Percentiles rank a stretch among this genome's conserved stretches.
phyloP scores from a whole-genome alignment of 1,284 basidiomycete genomes.

The Moesziomyces sp. region DNA sequence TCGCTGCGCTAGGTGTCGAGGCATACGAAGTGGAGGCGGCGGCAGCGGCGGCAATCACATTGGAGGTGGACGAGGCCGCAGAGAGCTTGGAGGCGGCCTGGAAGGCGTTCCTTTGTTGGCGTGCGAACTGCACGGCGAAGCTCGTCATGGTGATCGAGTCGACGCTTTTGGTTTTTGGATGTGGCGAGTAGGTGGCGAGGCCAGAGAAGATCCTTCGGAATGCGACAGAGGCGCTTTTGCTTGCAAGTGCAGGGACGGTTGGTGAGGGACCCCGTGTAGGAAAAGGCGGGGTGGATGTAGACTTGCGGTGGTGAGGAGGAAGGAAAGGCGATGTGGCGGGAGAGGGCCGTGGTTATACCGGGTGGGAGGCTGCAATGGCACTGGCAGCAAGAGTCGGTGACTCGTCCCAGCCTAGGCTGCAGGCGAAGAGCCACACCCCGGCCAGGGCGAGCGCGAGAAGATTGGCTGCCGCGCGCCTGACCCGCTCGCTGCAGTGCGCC shows the following conservation, averaged over 20 bases:
- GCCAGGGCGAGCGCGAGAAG: no score
- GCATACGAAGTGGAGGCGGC: constrained; percentile 30
- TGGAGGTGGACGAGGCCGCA: constrained; percentile 25
- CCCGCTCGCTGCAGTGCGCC: background rate
- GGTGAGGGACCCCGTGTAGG: background rate
- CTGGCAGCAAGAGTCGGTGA: constrained; percentile 5
- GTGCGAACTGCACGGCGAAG: constrained; percentile 51
- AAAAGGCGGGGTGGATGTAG: no score
- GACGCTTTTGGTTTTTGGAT: constrained; percentile 1
- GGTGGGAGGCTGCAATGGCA: no score
- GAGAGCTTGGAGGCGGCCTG: constrained; percentile 40
- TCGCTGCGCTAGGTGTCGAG: constrained; percentile 27
- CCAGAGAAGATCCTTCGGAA: background rate
- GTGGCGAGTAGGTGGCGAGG: background rate
- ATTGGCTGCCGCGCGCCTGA: constrained; percentile 6
- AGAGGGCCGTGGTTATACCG: constrained; percentile 7
- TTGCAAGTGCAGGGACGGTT: background rate
- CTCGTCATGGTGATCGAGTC: constrained; percentile 36
- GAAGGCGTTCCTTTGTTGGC: constrained; percentile 47
- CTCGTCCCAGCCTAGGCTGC: constrained; percentile 1
- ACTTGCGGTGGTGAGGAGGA: constrained; percentile 4
- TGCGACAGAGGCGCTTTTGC: background rate
- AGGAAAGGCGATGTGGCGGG: background rate
- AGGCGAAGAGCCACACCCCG: no score
- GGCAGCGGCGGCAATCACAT: constrained; percentile 16